A percentile compares a stretch with the other conserved stretches of the same genome.
These are phyloP conservation scores for Trichaptum fuscoviolaceum DNA, from an alignment of 768 basidiomycete genomes.

Conservation along the genomic window DNA sequence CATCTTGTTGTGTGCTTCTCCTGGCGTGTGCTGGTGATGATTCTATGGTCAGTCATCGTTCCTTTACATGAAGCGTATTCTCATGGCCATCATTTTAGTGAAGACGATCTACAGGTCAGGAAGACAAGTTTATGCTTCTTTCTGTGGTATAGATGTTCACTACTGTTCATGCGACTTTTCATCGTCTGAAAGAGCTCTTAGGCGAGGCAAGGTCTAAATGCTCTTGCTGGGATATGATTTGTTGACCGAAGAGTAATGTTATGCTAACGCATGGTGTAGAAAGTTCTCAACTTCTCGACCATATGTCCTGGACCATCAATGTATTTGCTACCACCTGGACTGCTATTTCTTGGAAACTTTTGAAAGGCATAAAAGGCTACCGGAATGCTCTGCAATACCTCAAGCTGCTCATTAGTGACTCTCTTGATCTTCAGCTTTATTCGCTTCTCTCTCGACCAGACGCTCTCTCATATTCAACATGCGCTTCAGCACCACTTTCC, in stretches of 20 bases:
- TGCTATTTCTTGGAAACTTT: not conserved
- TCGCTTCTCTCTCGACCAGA: not conserved
- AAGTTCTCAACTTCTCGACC: not conserved
- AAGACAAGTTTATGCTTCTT: not conserved
- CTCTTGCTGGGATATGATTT: not conserved
- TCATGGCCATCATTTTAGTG: not conserved
- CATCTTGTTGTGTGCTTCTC: not conserved
- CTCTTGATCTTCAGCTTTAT: not conserved
- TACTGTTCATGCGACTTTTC: not conserved
- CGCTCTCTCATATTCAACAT: slow-evolving; percentile 3
- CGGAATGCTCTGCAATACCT: not conserved
- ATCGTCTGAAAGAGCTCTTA: not conserved
- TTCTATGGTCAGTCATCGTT: not conserved
- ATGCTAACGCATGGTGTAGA: not conserved
- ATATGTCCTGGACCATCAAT: not conserved
- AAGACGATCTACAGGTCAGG: not conserved
- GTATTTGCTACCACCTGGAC: not conserved
- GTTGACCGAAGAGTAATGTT: not conserved
- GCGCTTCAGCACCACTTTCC: slow-evolving; percentile 4
- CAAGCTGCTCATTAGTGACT: not conserved
- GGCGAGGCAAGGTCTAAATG: not conserved
- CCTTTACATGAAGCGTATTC: not conserved
- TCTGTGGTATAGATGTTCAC: not conserved
- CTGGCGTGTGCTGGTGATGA: not conserved
- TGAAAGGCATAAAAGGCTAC: not conserved